These are phyloP conservation scores for Ophiostoma australiae DNA, from an alignment of 2,329 filamentous ascomycete genomes.

Conservation along the genomic window DNA sequence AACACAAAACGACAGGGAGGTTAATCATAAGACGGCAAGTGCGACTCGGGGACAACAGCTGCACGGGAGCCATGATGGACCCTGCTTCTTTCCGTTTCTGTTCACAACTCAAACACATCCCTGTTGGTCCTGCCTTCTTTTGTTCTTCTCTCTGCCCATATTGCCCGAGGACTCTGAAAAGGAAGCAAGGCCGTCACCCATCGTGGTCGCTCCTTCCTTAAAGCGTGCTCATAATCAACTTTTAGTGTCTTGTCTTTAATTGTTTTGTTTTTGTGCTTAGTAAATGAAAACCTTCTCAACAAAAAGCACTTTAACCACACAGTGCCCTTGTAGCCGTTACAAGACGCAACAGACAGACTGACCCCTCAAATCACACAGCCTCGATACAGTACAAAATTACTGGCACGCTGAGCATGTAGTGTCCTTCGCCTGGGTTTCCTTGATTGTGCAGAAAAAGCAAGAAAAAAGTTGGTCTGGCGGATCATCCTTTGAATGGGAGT, in stretches of 20 bases:
- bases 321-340: background rate
- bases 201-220: background rate
- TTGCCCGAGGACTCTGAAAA: background rate
- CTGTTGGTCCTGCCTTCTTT: conserved; percentile 4
- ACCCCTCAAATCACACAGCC: background rate
- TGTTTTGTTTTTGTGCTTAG: no score
- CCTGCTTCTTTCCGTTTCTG: conserved; percentile 3
- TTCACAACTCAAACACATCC: background rate
- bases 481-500: background rate
- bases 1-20: background rate
- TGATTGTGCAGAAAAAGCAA: conserved; percentile 11
- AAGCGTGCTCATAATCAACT: no score
- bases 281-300: no score
- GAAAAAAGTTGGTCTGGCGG: conserved; percentile 13
- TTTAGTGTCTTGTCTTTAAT: no score
- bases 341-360: background rate
- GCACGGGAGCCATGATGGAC: conserved; percentile 2
- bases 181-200: no score
- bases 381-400: background rate
- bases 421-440: background rate
- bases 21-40: background rate
- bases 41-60: background rate
- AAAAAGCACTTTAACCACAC: background rate
- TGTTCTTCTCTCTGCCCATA: background rate
- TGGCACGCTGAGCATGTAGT: background rate